phyloP scores from a whole-genome alignment of 208 protist genomes.

The Leishmania martiniquensis region DNA sequence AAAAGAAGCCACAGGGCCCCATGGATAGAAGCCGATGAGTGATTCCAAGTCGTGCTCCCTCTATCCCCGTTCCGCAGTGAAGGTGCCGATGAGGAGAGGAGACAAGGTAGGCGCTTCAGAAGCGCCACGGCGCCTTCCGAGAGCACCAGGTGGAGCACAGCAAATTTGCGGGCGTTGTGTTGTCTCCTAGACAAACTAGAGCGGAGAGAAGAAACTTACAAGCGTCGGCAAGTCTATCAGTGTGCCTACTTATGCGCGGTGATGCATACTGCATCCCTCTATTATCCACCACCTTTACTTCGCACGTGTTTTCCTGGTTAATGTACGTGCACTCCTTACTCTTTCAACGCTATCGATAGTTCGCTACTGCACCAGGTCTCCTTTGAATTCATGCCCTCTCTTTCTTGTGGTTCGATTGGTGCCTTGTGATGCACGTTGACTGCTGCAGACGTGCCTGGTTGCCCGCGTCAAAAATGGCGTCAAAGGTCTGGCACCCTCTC shows the following conservation, averaged over 20 bases:
- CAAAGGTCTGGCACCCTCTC: neutral
- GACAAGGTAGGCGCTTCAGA: neutral
- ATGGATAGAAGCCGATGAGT: neutral
- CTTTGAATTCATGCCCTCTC: neutral
- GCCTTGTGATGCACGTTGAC: neutral
- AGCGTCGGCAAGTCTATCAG: neutral
- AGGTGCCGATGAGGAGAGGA: neutral
- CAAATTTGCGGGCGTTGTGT: neutral
- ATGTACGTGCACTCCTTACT: neutral
- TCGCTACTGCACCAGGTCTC: neutral
- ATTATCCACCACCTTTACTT: neutral
- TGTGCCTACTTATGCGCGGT: neutral
- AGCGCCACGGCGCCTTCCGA: neutral
- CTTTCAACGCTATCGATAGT: neutral
- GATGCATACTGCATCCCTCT: neutral
- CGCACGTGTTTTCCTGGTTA: neutral
- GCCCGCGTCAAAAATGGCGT: neutral
- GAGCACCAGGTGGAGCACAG: neutral
- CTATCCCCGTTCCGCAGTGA: neutral
- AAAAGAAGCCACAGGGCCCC: neutral
- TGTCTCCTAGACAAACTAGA: neutral
- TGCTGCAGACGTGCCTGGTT: neutral
- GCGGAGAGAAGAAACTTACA: neutral
- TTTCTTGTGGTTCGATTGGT: neutral
- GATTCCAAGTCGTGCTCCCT: neutral